A percentile compares a stretch with the other conserved stretches of the same genome.
Conservation (phyloP, 1,139 yeast genomes). For the Lodderomyces theae region DNA sequence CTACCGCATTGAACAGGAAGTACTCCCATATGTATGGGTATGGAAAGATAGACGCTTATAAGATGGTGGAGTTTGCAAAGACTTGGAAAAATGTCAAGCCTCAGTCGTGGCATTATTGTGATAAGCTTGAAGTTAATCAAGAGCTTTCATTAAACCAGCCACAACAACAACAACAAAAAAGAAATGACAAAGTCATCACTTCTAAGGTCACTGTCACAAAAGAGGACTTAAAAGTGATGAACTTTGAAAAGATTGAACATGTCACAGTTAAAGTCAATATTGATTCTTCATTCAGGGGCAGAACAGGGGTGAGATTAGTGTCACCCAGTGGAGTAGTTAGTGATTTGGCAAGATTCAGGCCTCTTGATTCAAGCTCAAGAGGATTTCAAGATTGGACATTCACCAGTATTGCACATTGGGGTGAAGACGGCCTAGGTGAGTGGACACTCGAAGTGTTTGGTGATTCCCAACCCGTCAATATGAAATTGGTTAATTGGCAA, state of each 20-base stretch:
- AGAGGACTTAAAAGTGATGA: constrained; percentile 51
- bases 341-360: constrained; percentile 71
- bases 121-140: constrained; percentile 32
- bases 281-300: constrained; percentile 66
- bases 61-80: constrained; percentile 70
- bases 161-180: constrained; percentile 6
- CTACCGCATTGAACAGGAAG: constrained; percentile 54
- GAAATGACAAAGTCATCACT: constrained; percentile 28
- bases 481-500: constrained; percentile 68
- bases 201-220: constrained; percentile 48
- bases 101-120: constrained; percentile 76
- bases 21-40: constrained; percentile 90
- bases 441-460: constrained; percentile 71
- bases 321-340: constrained; percentile 80
- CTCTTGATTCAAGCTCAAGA: constrained; percentile 48
- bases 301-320: constrained; percentile 57
- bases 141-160: constrained; percentile 11
- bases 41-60: constrained; percentile 86
- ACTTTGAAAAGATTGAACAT: constrained; percentile 78
- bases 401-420: constrained; percentile 99
- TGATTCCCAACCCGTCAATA: constrained; percentile 26
- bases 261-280: constrained; percentile 78
- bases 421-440: constrained; percentile 75
- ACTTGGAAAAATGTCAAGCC: constrained; percentile 86
- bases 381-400: constrained; percentile 88